Conservation (phyloP, 768 basidiomycete genomes). For the Tricholoma hemisulphureum region DNA sequence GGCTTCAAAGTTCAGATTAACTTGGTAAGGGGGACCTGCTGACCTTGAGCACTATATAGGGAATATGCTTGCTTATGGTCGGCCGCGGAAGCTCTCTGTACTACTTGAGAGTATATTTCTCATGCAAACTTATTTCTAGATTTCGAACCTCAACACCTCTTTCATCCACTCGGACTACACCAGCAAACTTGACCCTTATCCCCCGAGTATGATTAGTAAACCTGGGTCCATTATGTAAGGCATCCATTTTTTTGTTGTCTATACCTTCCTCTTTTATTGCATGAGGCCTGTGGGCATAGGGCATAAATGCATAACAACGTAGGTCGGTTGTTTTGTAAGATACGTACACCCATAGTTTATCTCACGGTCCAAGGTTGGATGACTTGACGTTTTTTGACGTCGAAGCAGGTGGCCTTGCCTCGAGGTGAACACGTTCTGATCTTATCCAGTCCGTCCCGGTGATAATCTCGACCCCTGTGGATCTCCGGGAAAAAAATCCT, state of each 20-base stretch:
- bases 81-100: neutral
- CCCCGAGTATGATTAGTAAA: neutral
- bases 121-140: neutral
- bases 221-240: neutral
- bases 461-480: conserved; percentile 34
- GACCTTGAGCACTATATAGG: neutral
- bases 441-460: conserved; percentile 32
- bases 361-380: conserved; percentile 21
- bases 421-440: conserved; percentile 52
- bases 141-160: neutral
- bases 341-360: conserved; percentile 5
- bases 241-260: neutral
- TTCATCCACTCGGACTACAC: neutral
- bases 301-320: neutral
- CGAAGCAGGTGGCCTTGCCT: conserved; percentile 27
- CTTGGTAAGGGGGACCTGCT: neutral
- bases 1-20: neutral
- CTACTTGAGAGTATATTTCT: neutral
- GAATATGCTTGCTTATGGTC: neutral
- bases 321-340: neutral
- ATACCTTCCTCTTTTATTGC: neutral
- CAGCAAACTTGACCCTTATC: neutral
- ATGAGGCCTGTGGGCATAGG: neutral
- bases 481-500: conserved; percentile 35
- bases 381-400: conserved; percentile 12